Evolutionary conservation across 371 early-diverging fungal species (phyloP), one percentile per base, ranked within the genome.

Genomic region (Rhizomucor pusillus): DNA sequence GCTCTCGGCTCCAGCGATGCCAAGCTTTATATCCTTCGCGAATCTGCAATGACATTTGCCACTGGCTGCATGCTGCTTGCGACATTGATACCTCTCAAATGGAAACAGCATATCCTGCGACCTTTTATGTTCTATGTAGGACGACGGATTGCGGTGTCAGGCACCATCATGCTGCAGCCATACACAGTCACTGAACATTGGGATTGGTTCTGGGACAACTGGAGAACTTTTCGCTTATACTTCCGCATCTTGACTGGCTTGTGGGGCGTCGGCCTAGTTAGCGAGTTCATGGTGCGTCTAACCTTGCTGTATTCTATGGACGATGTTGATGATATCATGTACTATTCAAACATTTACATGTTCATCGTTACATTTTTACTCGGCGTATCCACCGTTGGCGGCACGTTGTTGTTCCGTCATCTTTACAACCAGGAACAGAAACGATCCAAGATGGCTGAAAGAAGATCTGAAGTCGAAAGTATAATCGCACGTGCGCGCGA

Each of bases 71-170:
- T 79, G 68, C 54, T 79, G 11, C 16, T 79, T 9, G 52, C 59
- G 16, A 69, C 77, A 2, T 44, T 79, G 39, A 41, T 79, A 13
- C 80, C 80, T 7, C 40, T 79, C 39, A 63, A 58, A 36, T 68
- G 59, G 60, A 39, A 54, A 1, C 34, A 58, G 6, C 66, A 61
- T 48, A 43, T 62, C 18, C 56, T 70, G 22, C 63, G 71, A 2
- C 76, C 76, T 5, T 71, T 71, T 36, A 69, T 77, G 67, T 72
- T 77, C 50, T 75, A 72, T 53, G 73, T 72, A 18, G 73, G 69
- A 11, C 65, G 72, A 33, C 75, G 76, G 35, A 66, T 72, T 35
- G 67, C 68, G 12, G 46, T 69, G 0, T 70, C 70, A 0, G 51
- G 68, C 22, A 63, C 63, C 4, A 50, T 59, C 20, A 50, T 66